Percentiles rank a stretch among this genome's conserved stretches.
Evolutionary conservation across 495 filamentous ascomycete species (phyloP).

Genomic region (Penicillium herquei): DNA sequence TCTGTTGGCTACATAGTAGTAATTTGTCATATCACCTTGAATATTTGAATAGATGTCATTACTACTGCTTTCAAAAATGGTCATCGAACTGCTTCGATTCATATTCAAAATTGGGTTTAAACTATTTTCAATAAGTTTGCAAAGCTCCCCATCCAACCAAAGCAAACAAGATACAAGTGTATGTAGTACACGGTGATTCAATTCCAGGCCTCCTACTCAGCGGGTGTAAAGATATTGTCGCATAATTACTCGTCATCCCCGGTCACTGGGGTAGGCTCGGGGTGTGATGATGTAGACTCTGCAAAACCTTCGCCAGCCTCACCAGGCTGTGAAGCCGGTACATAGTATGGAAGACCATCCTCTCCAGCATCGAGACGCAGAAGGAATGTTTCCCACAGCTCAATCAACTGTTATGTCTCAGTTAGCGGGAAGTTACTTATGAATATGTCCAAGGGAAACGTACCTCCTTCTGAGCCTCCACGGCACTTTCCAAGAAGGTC

Average conservation of each 20-base stretch:
- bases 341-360: conserved; percentile 76
- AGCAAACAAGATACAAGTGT: too few species aligned
- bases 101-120: too few species aligned
- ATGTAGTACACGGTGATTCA: too few species aligned
- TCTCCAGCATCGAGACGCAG: conserved; percentile 93
- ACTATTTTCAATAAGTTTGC: too few species aligned
- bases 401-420: conserved; percentile 70
- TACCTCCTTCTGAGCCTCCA: conserved; percentile 98
- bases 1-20: too few species aligned
- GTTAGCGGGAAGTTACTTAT: conserved; percentile 6
- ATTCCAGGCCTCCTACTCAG: too few species aligned
- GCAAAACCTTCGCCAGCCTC: conserved; percentile 15
- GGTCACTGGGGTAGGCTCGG: conserved; percentile 27
- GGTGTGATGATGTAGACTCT: conserved; percentile 23
- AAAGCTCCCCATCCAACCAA: too few species aligned
- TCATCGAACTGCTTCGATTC: too few species aligned
- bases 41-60: too few species aligned
- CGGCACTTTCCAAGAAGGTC: conserved; percentile 92
- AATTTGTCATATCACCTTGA: too few species aligned
- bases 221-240: background rate
- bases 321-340: conserved; percentile 44
- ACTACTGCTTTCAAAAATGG: too few species aligned
- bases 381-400: conserved; percentile 97
- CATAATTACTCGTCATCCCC: conserved; percentile 18
- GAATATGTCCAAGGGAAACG: conserved; percentile 19